These are phyloP conservation scores for Herpetospermum pedunculosum DNA, from an alignment of 306 rosid genomes.

Conservation along the genomic window DNA sequence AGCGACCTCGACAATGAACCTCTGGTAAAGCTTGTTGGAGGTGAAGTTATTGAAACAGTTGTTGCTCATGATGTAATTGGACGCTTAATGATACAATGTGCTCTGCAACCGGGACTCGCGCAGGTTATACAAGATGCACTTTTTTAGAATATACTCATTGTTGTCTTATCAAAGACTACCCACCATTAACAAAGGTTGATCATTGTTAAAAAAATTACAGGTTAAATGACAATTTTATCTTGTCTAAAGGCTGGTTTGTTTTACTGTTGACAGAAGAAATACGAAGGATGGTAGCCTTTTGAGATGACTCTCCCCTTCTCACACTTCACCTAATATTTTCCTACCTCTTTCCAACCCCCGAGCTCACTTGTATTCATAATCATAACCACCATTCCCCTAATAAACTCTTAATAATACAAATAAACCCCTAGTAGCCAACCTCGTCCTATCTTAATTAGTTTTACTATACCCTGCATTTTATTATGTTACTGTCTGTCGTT, in stretches of 20 bases:
- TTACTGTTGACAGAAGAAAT: neutral
- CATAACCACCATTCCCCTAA: neutral
- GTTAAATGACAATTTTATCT: neutral
- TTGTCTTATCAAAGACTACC: neutral
- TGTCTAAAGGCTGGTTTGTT: neutral
- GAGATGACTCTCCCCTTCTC: neutral
- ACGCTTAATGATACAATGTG: slow-evolving; percentile 96
- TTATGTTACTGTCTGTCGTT: neutral
- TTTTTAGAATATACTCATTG: neutral
- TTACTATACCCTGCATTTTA: slow-evolving; percentile 6
- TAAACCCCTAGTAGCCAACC: neutral
- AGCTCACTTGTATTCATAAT: slow-evolving; percentile 5
- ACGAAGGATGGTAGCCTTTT: neutral
- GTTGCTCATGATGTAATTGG: slow-evolving; percentile 99
- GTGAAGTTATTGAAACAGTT: slow-evolving; percentile 90
- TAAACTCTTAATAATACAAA: neutral
- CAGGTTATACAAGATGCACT: slow-evolving; percentile 40
- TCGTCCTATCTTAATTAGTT: neutral
- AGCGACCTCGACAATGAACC: slow-evolving; percentile 98
- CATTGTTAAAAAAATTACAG: neutral
- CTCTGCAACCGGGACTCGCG: slow-evolving; percentile 98
- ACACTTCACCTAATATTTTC: neutral
- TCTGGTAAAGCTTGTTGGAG: slow-evolving; percentile 93
- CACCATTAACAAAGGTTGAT: neutral
- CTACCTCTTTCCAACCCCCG: neutral